Conservation (phyloP, 1,139 yeast species). For the Yamadazyma dendronema region DNA sequence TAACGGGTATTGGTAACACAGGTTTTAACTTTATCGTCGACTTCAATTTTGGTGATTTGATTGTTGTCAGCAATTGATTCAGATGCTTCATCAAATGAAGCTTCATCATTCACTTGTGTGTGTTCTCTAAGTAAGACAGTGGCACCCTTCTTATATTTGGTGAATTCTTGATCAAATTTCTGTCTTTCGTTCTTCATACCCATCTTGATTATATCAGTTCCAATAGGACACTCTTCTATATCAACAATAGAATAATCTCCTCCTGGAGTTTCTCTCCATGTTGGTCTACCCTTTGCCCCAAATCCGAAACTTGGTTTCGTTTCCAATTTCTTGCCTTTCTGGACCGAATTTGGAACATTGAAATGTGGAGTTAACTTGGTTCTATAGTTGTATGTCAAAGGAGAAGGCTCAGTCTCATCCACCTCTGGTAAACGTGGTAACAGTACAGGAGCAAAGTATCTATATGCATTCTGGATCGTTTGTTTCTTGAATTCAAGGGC, state of each 20-base stretch:
- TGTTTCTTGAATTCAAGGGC: slow-evolving; percentile 72
- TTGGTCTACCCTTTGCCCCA: slow-evolving; percentile 78
- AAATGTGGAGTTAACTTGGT: slow-evolving; percentile 96
- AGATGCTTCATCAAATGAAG: slow-evolving; percentile 23
- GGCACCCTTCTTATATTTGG: slow-evolving; percentile 74
- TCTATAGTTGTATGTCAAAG: slow-evolving; percentile 72
- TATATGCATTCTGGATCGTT: slow-evolving; percentile 81
- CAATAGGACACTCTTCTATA: slow-evolving; percentile 91
- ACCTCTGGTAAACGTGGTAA: slow-evolving; percentile 54
- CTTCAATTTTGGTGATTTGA: slow-evolving; percentile 18
- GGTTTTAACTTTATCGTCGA: slow-evolving; percentile 36
- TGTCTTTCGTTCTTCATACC: slow-evolving; percentile 74
- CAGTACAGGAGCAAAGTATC: slow-evolving; percentile 61
- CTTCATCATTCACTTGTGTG: slow-evolving; percentile 36
- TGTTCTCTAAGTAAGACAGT: slow-evolving; percentile 83
- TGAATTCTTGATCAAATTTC: slow-evolving; percentile 48
- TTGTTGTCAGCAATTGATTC: slow-evolving; percentile 41
- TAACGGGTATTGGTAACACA: slow-evolving; percentile 73
- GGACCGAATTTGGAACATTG: slow-evolving; percentile 59
- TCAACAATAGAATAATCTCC: slow-evolving; percentile 63
- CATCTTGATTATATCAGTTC: slow-evolving; percentile 70
- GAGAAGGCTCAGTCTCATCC: slow-evolving; percentile 72
- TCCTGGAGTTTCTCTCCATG: slow-evolving; percentile 59
- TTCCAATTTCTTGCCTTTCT: slow-evolving; percentile 25
- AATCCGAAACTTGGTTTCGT: slow-evolving; percentile 79